phyloP scores from a whole-genome alignment of 495 filamentous ascomycete species.

The Penicillium odoratum region DNA sequence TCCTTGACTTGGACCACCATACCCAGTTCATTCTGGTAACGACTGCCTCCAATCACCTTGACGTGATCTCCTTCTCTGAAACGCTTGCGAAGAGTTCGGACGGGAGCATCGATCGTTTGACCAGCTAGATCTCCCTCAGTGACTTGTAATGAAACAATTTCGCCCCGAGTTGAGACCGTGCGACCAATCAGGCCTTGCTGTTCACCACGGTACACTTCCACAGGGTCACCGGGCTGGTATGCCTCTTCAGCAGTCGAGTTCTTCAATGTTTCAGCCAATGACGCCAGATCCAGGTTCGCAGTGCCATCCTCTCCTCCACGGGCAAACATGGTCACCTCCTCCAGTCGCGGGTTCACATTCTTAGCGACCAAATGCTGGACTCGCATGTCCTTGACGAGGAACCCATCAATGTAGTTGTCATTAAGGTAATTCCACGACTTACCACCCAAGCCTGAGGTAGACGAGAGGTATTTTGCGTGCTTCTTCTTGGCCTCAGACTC shows the following conservation, averaged over 20 bases:
- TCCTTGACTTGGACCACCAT: slow-evolving; percentile 93
- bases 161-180: slow-evolving; percentile 80
- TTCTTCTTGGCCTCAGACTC: slow-evolving; percentile 91
- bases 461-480: slow-evolving; percentile 67
- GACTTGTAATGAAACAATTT: slow-evolving; percentile 90
- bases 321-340: slow-evolving; percentile 95
- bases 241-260: slow-evolving; percentile 71
- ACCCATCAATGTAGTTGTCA: slow-evolving; percentile 90
- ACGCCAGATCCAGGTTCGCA: slow-evolving; percentile 88
- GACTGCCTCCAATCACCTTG: slow-evolving; percentile 95
- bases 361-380: slow-evolving; percentile 79
- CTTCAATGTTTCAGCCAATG: slow-evolving; percentile 83
- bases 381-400: slow-evolving; percentile 91
- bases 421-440: slow-evolving; percentile 82
- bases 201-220: slow-evolving; percentile 95
- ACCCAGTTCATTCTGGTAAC: slow-evolving; percentile 89
- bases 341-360: slow-evolving; percentile 88
- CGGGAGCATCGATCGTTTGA: slow-evolving; percentile 86
- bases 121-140: slow-evolving; percentile 79
- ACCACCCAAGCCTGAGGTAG: slow-evolving; percentile 52
- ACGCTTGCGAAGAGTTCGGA: slow-evolving; percentile 88
- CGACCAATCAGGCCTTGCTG: slow-evolving; percentile 88
- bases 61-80: slow-evolving; percentile 96
- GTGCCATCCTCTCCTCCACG: slow-evolving; percentile 84
- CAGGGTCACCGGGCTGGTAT: slow-evolving; percentile 87